Evolutionary conservation across 306 rosid genomes (phyloP), one percentile per base, ranked within the genome.

Genomic region (Prunus kanzakura): DNA sequence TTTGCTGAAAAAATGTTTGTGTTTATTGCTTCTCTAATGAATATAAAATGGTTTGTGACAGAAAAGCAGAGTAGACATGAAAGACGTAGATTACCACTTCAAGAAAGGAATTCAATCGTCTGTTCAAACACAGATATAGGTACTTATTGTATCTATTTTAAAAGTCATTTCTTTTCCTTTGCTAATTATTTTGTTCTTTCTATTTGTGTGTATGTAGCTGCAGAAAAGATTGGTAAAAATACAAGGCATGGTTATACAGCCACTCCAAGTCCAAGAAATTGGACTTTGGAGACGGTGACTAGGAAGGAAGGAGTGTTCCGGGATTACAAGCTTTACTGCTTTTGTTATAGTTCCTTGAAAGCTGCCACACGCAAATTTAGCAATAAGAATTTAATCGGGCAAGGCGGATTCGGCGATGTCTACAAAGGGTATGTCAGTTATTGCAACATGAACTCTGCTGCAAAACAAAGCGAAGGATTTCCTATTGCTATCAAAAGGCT

Each of bases 351-450:
- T 57, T 71, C 54, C 11, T 54, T 87, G 74, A 73, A 74, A 62
- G 80, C 72, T 15, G 88, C 87, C 25, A 87, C 87, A 2, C 52
- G 75, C 35, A 87, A 62, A 45, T 84, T 87, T 76, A 82, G 76
- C 16, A n/a, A 11, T 4, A 76, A 69, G 54, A 87, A 84, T 54
- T 72, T 84, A 8, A 64, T 87, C 0, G 85, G 91, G 29, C 82
- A 77, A 73, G 88, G 91, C 0, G 85, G 85, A 54, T 87, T 78
- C 49, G 85, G 82, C 43, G 88, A 87, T 68, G 87, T 87, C 63
- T 82, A 74, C 7, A 82, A 64, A n/a, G 88, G 91, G 60, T 78
- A 63, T 72, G 63, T 80, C 30, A 49, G 64, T 46, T 55, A 23
- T 46, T 45, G 78, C 81, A 75, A 72, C 69, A 22, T 51, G 84